Percentiles rank a stretch among this genome's conserved stretches.
phyloP scores from a whole-genome alignment of 805 yeast genomes.

The Spathaspora gorwiae region DNA sequence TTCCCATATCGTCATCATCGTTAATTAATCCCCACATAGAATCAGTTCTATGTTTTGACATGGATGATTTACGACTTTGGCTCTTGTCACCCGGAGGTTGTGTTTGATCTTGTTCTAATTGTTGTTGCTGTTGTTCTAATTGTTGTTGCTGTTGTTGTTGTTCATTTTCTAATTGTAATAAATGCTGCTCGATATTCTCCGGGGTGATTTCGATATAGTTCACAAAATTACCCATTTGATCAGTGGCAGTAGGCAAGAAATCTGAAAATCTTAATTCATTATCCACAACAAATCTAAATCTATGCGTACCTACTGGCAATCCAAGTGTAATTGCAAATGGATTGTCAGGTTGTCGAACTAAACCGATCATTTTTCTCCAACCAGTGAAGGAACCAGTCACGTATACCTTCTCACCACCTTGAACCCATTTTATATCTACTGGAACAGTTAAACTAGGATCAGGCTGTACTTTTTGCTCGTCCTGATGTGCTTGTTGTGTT shows the following conservation, averaged over 20 bases:
- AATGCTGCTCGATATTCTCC: conserved; percentile 29
- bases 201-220: conserved; percentile 76
- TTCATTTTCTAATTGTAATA: conserved; percentile 22
- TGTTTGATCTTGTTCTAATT: conserved; percentile 5
- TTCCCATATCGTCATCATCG: conserved; percentile 79
- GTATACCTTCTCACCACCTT: conserved; percentile 93
- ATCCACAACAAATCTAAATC: conserved; percentile 90
- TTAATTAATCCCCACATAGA: conserved; percentile 60
- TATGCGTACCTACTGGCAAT: conserved; percentile 85
- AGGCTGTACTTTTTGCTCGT: conserved; percentile 7
- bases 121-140: conserved; percentile 7
- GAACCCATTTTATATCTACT: conserved; percentile 83
- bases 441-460: conserved; percentile 38
- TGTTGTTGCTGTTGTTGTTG: conserved; percentile 8
- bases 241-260: conserved; percentile 92
- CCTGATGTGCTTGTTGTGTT: conserved; percentile 5
- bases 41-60: conserved; percentile 41
- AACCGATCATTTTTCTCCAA: conserved; percentile 96
- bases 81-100: conserved; percentile 2
- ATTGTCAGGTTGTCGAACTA: conserved; percentile 52
- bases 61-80: conserved; percentile 24
- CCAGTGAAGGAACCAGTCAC: conserved; percentile 98
- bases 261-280: conserved; percentile 88
- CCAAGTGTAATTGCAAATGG: conserved; percentile 66
- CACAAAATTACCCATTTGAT: conserved; percentile 92